Percentiles rank a stretch among this genome's conserved stretches.
These are phyloP conservation scores for Boletus sensibilis DNA, from an alignment of 768 basidiomycete genomes.

Conservation along the genomic window DNA sequence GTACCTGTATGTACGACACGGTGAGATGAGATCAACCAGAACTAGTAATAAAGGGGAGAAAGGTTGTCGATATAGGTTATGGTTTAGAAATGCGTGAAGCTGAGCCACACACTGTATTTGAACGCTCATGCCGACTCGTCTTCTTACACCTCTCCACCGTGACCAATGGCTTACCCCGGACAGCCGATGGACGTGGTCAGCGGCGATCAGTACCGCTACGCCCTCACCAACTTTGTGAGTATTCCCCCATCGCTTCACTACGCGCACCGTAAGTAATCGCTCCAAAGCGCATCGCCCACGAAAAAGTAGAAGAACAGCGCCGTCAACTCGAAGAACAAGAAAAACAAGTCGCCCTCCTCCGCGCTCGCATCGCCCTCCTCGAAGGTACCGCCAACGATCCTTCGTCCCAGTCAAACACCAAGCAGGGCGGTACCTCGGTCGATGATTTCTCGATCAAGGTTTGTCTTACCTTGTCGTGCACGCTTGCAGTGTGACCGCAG, in stretches of 20 bases:
- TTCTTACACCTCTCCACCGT: neutral
- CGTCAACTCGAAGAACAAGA: conserved; percentile 81
- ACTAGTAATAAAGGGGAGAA: too few relatives aligned
- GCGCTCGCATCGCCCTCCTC: conserved; percentile 66
- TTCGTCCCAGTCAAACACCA: conserved; percentile 27
- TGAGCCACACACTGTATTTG: too few relatives aligned
- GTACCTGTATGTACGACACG: too few relatives aligned
- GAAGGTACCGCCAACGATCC: conserved; percentile 58
- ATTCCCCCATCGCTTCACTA: neutral
- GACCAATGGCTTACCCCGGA: conserved; percentile 21
- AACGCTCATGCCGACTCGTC: too few relatives aligned
- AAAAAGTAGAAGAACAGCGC: conserved; percentile 83
- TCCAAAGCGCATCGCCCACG: conserved; percentile 73
- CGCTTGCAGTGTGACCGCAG: neutral
- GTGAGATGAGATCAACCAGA: too few relatives aligned
- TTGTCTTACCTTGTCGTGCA: conserved; percentile 12
- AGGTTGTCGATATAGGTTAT: too few relatives aligned
- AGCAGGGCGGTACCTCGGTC: conserved; percentile 59
- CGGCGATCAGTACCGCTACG: conserved; percentile 77
- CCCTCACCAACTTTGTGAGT: conserved; percentile 77
- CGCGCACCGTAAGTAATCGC: neutral
- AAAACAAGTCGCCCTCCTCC: conserved; percentile 70
- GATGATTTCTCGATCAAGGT: conserved; percentile 91
- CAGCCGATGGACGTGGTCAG: conserved; percentile 36
- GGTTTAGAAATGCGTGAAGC: too few relatives aligned